A percentile compares a stretch with the other conserved stretches of the same genome.
These are phyloP conservation scores for Gonium pectorale DNA, from an alignment of 139 green algal genomes.

Conservation along the genomic window DNA sequence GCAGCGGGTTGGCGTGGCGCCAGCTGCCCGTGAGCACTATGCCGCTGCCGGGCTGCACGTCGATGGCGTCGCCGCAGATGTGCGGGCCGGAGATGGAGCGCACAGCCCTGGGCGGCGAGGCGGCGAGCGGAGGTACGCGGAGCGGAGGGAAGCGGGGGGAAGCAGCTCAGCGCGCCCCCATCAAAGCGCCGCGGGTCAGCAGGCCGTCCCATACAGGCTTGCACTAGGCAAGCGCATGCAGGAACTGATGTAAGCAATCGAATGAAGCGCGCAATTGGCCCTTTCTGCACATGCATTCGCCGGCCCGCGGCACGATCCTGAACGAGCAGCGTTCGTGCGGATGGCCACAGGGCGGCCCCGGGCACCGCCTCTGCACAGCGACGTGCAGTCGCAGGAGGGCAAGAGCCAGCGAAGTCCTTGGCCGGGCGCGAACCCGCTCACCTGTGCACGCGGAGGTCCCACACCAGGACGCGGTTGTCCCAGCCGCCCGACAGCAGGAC, in stretches of 20 bases:
- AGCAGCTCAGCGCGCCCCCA: background rate
- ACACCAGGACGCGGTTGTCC: constrained; percentile 75
- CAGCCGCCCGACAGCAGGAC: constrained; percentile 69
- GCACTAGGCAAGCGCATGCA: too few species aligned
- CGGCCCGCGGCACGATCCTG: too few species aligned
- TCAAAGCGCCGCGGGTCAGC: background rate
- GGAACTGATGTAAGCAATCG: too few species aligned
- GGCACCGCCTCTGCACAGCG: background rate
- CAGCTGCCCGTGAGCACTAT: constrained; percentile 58
- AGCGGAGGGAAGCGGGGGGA: background rate
- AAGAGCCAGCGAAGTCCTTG: too few species aligned
- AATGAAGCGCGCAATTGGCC: too few species aligned
- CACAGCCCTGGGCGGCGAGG: constrained; percentile 37
- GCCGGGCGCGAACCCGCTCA: background rate
- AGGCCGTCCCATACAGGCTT: too few species aligned
- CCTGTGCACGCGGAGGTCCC: constrained; percentile 66
- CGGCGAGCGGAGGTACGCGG: background rate
- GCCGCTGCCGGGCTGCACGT: constrained; percentile 29
- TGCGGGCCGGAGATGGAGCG: constrained; percentile 66
- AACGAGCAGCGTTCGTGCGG: background rate
- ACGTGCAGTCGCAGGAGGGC: too few species aligned
- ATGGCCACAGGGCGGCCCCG: background rate
- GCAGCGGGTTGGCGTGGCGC: constrained; percentile 48
- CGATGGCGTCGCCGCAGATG: constrained; percentile 67
- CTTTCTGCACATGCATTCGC: too few species aligned